Base-by-base conservation (phyloP, 2,329 filamentous ascomycete species). In the Claviceps africana region DNA sequence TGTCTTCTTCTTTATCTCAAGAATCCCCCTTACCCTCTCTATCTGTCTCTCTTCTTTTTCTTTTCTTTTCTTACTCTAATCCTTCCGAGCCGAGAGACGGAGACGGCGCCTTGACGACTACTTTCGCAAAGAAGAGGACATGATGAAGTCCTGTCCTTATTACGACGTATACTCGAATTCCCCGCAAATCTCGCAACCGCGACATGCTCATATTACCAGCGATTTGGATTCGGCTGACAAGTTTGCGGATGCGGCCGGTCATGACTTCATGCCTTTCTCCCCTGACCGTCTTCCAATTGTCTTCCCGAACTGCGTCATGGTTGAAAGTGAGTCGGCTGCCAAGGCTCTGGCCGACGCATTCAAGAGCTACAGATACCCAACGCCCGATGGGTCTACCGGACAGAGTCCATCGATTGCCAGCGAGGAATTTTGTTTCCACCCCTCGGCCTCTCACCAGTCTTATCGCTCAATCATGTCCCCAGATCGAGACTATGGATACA, bases 371-470 rank as follows among this genome's bases (percentile, higher is more conserved):
- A 31, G 28, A 22, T 50, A 51, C 33, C 37, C 48, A 28, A 55
- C 51, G 1, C 52, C 55, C 7, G 54, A 33, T 11, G 47, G 48
- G 13, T 33, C 53, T 9, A 21, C 28, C 5, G n/a, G 43, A 15
- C 21, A 51, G 2, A 56, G 55, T 21, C 52, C 54, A 28, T 52
- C 54, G 4, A 50, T 51, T 45, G 51, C 50, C 19, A 55, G 54
- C 25, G 54, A 55, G 13, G 19, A 19, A 2, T 10, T 51, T n/a
- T 39, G 40, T 21, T 57, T 17, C 10, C 37, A 19, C 28, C 44
- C n/a, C 7, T 25, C 35, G 8, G 49, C 48, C 9, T 35, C 28
- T 2, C 25, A 42, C 6, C 37, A 25, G 30, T 9, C 33, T 9
- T 39, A 2, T 22, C n/a, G 17, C 4, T 44, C 49, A n/a, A 35